Conservation (phyloP, 306 rosid species). For the Clitoria ternatea region DNA sequence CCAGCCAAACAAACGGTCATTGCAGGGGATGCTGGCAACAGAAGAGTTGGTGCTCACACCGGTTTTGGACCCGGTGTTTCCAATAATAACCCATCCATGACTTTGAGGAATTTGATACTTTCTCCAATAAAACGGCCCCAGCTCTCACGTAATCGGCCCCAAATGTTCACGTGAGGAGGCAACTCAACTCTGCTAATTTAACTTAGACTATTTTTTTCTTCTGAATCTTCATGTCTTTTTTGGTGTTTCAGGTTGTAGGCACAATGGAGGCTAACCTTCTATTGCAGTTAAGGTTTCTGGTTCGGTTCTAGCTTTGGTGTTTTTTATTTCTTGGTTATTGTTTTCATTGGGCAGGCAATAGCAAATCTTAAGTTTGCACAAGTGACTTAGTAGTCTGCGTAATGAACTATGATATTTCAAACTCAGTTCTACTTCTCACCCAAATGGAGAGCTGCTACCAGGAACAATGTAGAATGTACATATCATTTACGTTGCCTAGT, state of each 20-base stretch:
- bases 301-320: neutral
- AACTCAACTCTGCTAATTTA: neutral
- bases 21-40: constrained; percentile 59
- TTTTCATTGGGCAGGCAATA: constrained; percentile 5
- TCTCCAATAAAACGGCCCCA: constrained; percentile 98
- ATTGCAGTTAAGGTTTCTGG: constrained; percentile 19
- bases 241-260: constrained; percentile 66
- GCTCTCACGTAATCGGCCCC: constrained; percentile 82
- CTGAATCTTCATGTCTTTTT: constrained; percentile 26
- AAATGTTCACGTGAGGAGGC: constrained; percentile 69
- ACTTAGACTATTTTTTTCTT: neutral
- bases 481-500: constrained; percentile 13
- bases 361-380: neutral
- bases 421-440: neutral
- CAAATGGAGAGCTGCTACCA: constrained; percentile 11
- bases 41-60: constrained; percentile 64
- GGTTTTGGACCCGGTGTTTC: constrained; percentile 59
- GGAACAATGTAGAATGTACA: neutral
- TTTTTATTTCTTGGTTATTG: neutral
- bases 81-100: constrained; percentile 65
- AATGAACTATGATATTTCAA: constrained; percentile 22
- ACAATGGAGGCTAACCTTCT: constrained; percentile 25
- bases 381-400: neutral
- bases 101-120: constrained; percentile 77
- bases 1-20: constrained; percentile 61